phyloP scores from a whole-genome alignment of 768 basidiomycete genomes.

The Tylopilus balloui region DNA sequence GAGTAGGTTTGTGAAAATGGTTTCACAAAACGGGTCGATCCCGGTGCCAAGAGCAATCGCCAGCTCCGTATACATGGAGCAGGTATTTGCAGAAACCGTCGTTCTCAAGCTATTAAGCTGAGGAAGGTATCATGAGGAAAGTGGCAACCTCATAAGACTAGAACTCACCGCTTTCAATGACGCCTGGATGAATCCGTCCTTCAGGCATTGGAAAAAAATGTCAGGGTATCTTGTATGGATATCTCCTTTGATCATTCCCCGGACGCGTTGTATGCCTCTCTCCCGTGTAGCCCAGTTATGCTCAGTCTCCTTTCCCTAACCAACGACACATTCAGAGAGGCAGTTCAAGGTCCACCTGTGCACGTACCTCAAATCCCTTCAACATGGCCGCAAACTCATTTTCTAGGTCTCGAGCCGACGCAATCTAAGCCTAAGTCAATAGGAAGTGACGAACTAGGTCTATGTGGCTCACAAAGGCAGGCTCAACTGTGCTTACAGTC shows the following conservation, averaged over 20 bases:
- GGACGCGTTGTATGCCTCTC: constrained; percentile 65
- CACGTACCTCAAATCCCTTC: constrained; percentile 71
- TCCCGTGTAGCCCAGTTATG: constrained; percentile 92
- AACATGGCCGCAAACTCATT: constrained; percentile 77
- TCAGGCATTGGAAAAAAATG: constrained; percentile 68
- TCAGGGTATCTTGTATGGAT: constrained; percentile 72
- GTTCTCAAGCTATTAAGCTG: constrained; percentile 89
- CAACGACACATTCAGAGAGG: constrained; percentile 1
- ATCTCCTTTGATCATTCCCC: constrained; percentile 88
- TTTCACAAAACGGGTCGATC: constrained; percentile 80
- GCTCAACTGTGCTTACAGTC: constrained; percentile 43
- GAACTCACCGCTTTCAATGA: constrained; percentile 77
- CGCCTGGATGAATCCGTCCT: constrained; percentile 73
- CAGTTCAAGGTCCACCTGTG: background rate
- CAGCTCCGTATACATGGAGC: constrained; percentile 73
- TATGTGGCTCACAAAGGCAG: constrained; percentile 60
- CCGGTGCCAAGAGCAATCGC: constrained; percentile 56
- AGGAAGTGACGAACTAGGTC: background rate
- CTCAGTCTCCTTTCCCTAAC: constrained; percentile 91
- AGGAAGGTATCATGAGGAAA: constrained; percentile 1
- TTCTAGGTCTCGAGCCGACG: constrained; percentile 81
- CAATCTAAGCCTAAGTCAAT: constrained; percentile 48
- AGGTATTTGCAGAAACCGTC: constrained; percentile 78
- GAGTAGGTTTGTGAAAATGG: constrained; percentile 68
- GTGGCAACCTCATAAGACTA: background rate